Percentiles rank a stretch among this genome's conserved stretches.
phyloP scores from a whole-genome alignment of 495 filamentous ascomycete genomes.

The Pyronema omphalodes region DNA sequence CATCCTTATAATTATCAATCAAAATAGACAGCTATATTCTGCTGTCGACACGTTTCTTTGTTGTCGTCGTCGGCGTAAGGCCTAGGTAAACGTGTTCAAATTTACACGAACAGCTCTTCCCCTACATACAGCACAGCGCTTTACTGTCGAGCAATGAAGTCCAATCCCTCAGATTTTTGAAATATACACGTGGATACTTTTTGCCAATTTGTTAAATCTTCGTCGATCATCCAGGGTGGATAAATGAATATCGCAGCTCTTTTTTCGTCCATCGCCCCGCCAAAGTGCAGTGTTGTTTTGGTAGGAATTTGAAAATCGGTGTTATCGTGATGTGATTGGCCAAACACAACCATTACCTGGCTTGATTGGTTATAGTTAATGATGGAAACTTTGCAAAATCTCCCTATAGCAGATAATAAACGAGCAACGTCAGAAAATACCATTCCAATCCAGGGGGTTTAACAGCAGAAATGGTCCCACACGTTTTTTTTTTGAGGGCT shows the following conservation, averaged over 20 bases:
- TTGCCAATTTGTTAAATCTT: conserved; percentile 17
- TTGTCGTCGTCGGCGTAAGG: too few species aligned
- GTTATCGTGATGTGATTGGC: conserved; percentile 13
- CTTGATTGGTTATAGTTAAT: neutral
- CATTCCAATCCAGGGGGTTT: too few species aligned
- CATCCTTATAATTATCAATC: too few species aligned
- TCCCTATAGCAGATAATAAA: neutral
- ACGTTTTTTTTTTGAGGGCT: too few species aligned
- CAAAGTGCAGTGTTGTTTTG: neutral
- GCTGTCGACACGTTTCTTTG: too few species aligned
- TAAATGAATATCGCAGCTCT: conserved; percentile 1
- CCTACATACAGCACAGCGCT: conserved; percentile 8
- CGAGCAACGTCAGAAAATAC: too few species aligned
- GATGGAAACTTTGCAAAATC: neutral
- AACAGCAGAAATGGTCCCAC: too few species aligned
- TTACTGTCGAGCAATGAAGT: neutral
- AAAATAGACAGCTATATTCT: too few species aligned
- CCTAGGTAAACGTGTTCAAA: neutral
- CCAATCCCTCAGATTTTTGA: neutral
- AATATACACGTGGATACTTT: neutral
- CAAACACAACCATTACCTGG: neutral
- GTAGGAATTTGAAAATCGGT: neutral
- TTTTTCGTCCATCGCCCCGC: neutral
- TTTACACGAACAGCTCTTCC: neutral
- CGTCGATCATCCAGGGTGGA: conserved; percentile 12